Evolutionary conservation across 148 eudicot genomes (phyloP).

Genomic region (Persicaria tinctoria): DNA sequence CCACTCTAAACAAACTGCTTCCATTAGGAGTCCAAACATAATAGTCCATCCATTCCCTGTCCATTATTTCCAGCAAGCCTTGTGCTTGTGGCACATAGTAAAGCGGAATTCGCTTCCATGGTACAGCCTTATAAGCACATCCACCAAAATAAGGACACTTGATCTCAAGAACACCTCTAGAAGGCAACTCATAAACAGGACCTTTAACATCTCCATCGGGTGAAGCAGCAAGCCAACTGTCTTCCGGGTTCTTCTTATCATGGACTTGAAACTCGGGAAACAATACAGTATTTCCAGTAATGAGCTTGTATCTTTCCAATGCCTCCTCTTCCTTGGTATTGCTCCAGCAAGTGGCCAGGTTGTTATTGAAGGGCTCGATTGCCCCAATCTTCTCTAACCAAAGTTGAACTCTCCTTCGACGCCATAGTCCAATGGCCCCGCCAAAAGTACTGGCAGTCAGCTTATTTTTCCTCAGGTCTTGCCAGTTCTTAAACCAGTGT

Average conservation of each 20-base stretch:
- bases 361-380: conserved; percentile 51
- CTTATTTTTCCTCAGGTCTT: conserved; percentile 44
- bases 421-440: conserved; percentile 65
- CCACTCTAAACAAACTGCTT: conserved; percentile 65
- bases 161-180: conserved; percentile 63
- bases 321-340: conserved; percentile 83
- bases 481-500: conserved; percentile 80
- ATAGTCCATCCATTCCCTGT: conserved; percentile 81
- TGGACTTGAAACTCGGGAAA: conserved; percentile 57
- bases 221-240: conserved; percentile 76
- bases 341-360: conserved; percentile 67
- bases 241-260: conserved; percentile 27
- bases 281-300: conserved; percentile 49
- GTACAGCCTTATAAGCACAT: conserved; percentile 36
- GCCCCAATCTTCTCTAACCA: conserved; percentile 84
- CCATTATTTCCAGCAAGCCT: conserved; percentile 79
- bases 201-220: conserved; percentile 66
- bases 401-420: conserved; percentile 50
- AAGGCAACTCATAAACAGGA: conserved; percentile 36
- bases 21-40: conserved; percentile 73
- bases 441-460: conserved; percentile 79
- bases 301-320: conserved; percentile 57
- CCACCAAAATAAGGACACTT: conserved; percentile 72
- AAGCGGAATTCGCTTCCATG: conserved; percentile 57
- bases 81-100: conserved; percentile 80